phyloP scores from a whole-genome alignment of 306 rosid species.

The Sindora glabra region DNA sequence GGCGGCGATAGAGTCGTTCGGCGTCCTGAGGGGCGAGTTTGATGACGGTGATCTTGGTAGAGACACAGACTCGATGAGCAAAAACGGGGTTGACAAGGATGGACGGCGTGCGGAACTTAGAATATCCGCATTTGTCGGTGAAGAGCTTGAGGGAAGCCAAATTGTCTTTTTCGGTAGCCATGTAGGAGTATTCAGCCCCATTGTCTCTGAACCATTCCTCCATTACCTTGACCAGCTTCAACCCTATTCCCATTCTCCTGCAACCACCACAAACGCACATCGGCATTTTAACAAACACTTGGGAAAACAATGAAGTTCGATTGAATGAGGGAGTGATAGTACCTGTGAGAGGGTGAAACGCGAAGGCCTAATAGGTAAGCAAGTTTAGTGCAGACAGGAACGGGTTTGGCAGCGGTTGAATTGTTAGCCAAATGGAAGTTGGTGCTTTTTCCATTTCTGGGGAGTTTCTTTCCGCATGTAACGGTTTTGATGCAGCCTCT shows the following conservation, averaged over 20 bases:
- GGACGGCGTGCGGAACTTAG: conserved; percentile 74
- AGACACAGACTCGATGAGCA: conserved; percentile 41
- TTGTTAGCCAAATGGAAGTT: no score
- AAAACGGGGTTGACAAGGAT: conserved; percentile 83
- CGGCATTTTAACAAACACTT: background rate
- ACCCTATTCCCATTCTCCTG: conserved; percentile 88
- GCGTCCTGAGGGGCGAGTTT: conserved; percentile 50
- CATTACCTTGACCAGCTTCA: conserved; percentile 49
- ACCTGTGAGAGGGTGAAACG: conserved; percentile 83
- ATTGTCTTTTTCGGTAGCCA: conserved; percentile 90
- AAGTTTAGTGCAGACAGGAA: conserved; percentile 66
- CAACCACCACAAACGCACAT: background rate
- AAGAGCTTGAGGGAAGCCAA: conserved; percentile 68
- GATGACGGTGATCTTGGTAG: conserved; percentile 28
- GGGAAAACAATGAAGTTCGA: no score
- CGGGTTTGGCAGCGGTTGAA: conserved; percentile 12
- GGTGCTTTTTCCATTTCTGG: conserved; percentile 34
- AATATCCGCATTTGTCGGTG: conserved; percentile 84
- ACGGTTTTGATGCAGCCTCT: conserved; percentile 94
- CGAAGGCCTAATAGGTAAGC: conserved; percentile 93
- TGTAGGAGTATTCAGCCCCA: conserved; percentile 85
- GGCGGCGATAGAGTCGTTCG: conserved; percentile 56
- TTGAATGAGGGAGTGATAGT: no score
- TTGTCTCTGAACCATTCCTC: conserved; percentile 78
- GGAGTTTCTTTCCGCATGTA: conserved; percentile 59